Conservation (phyloP, 73 alveolate species). For the Tetrahymena malaccensis region DNA sequence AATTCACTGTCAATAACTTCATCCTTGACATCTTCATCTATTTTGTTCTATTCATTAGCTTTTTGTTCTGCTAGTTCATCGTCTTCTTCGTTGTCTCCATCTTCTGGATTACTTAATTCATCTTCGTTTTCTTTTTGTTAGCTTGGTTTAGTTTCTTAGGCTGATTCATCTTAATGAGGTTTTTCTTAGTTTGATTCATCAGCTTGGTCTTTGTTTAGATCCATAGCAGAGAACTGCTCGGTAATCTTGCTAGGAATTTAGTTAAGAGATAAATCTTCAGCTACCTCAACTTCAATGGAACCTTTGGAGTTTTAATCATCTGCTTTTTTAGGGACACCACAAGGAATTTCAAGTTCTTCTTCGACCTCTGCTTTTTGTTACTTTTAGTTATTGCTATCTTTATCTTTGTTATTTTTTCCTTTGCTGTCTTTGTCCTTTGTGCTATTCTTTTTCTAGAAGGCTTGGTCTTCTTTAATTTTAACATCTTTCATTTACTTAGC, state of each 20-base stretch:
- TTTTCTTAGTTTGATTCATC: slow-evolving; percentile 1
- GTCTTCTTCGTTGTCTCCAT: slow-evolving; percentile 13
- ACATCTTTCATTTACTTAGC: slow-evolving; percentile 47
- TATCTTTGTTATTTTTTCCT: neutral
- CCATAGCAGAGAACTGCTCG: neutral
- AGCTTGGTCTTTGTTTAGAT: neutral
- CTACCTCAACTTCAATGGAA: neutral
- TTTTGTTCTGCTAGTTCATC: slow-evolving; percentile 14
- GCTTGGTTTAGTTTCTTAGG: neutral
- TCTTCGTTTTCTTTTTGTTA: slow-evolving; percentile 26
- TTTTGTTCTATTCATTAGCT: neutral
- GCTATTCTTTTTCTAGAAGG: slow-evolving; percentile 29
- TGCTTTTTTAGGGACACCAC: neutral
- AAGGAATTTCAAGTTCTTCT: slow-evolving; percentile 9
- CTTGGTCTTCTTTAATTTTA: neutral
- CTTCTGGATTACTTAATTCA: slow-evolving; percentile 11
- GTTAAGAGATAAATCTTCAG: neutral
- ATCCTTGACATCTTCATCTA: slow-evolving; percentile 41
- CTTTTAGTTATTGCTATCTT: neutral
- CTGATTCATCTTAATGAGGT: neutral
- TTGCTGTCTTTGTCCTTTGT: neutral
- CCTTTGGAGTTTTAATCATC: neutral
- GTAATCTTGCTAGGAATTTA: slow-evolving; percentile 2
- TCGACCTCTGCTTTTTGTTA: neutral
- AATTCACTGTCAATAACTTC: slow-evolving; percentile 14